Evolutionary conservation across 805 yeast genomes (phyloP), one percentile per base, ranked within the genome.

Genomic region (Candida yuanshanica): DNA sequence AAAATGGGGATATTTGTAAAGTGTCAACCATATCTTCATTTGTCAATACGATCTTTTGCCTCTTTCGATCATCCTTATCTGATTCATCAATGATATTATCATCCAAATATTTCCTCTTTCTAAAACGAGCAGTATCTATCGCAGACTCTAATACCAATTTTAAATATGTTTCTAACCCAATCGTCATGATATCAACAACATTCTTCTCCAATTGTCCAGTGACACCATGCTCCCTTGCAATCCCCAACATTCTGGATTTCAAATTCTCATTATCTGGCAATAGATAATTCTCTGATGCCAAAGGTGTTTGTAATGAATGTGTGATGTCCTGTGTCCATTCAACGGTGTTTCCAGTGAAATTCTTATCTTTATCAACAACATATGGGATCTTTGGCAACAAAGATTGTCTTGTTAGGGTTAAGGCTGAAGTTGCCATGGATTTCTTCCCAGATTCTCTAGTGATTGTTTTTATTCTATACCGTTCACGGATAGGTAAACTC

Each of bases 271-370:
- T 69, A 49, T 91, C 98, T 0, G 97, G 97, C 5, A 93, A 60
- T 47, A 90, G 90, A 57, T 71, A 86, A 27, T 77, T 69, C 50
- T 91, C 95, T 1, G 85, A 68, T 2, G 91, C 75, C 26, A 90
- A 68, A 5, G 93, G 91, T 2, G 93, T 77, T 50, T 85, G 88
- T 41, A 87, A 75, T 4, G 93, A 95, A 54, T 83, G 89, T 40
- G 83, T 74, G 14, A 93, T 86, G 56, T 93, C 98, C 60, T 90
- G 96, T 18, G 95, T 87, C 91, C 96, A 89, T 51, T 83, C 83
- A 23, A 80, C 74, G 25, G 86, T 74, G 50, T 75, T 77, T 41
- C 59, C 58, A 13, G 49, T 45, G 4, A 46, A 24, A 16, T 26
- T 27, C 31, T 47, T 52, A n/a, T 52, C 61, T 36, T 63, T 62